Evolutionary conservation across 805 yeast species (phyloP), one percentile per base, ranked within the genome.

Genomic region (Yarrowia porcina): DNA sequence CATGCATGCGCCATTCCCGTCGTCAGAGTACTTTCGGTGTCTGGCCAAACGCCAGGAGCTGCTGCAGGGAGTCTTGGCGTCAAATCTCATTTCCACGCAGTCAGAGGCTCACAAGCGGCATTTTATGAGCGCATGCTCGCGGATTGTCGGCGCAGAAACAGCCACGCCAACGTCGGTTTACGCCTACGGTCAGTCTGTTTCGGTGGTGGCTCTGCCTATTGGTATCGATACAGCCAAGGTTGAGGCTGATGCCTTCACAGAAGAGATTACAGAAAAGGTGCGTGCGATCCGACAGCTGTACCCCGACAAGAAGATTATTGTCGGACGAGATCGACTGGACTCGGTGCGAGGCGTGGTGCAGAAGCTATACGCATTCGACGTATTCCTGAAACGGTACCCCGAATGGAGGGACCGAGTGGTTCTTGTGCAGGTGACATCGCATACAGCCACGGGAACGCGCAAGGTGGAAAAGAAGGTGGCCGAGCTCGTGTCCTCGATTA

Each of bases 311-410:
- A 89, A 87, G 73, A 84, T 94, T 67, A 89, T 94, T 68, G 88
- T 94, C 41, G 99, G 99, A 30, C 84, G 99, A 72, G 99, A 94
- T 72, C 79, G 98, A 65, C 81, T 94, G 65, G 98, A 94, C 73
- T 77, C 87, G 10, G 97, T 93, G 20, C 84, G 97, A 65, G 98
- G 99, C 32, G 96, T 94, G 28, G 84, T 89, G 4, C 98, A 94
- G 75, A 94, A 94, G 74, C 76, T 94, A 38, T 88, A 90, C 74
- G 97, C 97, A 0, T 92, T 87, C 74, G 96, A 90, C 70, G 83
- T 85, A 76, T 90, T 94, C 67, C 78, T 94, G 67, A 89, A 88
- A 64, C 85, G 89, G 89, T 91, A 86, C 69, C 99, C 99, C 1
- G 91, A 91, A 67, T 90, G 96, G 96, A 80, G 88, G 63, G 88